Evolutionary conservation across 2,329 filamentous ascomycete genomes (phyloP).

Genomic region (Aurifilum marmelostoma): DNA sequence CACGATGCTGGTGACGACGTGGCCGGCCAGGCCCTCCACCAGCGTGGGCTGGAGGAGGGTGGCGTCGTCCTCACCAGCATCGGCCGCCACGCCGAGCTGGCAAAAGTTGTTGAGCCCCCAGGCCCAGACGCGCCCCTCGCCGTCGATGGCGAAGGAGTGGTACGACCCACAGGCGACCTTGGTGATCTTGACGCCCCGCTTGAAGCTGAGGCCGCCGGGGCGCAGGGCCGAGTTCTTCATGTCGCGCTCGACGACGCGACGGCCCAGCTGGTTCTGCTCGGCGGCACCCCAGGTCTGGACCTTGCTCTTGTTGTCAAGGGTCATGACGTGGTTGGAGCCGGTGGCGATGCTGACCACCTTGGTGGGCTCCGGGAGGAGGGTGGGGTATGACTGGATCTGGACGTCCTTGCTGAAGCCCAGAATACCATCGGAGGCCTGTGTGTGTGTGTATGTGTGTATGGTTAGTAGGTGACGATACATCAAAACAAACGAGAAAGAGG

Average conservation of each 20-base stretch:
- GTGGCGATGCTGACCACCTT: conserved; percentile 67
- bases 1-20: conserved; percentile 68
- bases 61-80: conserved; percentile 69
- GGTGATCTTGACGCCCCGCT: conserved; percentile 63
- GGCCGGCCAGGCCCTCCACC: conserved; percentile 65
- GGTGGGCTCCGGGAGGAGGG: conserved; percentile 64
- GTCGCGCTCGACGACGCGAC: conserved; percentile 63
- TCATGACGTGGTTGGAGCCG: conserved; percentile 73
- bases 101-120: conserved; percentile 91
- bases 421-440: conserved; percentile 52
- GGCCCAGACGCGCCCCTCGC: conserved; percentile 70
- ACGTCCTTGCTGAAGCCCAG: conserved; percentile 39
- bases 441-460: not conserved
- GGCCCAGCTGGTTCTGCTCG: conserved; percentile 66
- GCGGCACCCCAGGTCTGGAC: conserved; percentile 74
- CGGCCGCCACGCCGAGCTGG: conserved; percentile 67
- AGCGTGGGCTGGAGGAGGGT: conserved; percentile 72
- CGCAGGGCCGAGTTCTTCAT: conserved; percentile 40
- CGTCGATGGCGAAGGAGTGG: conserved; percentile 80
- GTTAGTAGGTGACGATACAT: conserved; percentile 27
- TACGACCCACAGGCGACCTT: conserved; percentile 72
- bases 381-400: conserved; percentile 51
- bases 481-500: not conserved
- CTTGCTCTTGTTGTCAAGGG: conserved; percentile 65
- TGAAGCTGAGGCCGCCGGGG: conserved; percentile 39